Evolutionary conservation across 2,329 filamentous ascomycete species (phyloP).

Genomic region (Penicillium palitans): DNA sequence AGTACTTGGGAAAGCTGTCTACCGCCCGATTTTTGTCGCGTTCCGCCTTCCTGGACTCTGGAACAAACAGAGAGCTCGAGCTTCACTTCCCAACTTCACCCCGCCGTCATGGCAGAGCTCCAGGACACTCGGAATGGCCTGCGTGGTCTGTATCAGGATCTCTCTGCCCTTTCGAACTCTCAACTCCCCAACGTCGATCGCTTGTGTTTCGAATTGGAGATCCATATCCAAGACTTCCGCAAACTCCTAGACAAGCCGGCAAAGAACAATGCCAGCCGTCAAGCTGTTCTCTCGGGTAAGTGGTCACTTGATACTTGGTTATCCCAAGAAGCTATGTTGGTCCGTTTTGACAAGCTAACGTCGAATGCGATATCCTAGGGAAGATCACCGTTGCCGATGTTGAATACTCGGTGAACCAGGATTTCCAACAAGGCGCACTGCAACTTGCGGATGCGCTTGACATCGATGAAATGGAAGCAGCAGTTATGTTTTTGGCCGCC

Average conservation of each 20-base stretch:
- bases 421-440: conserved; percentile 80
- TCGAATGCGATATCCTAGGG: conserved; percentile 51
- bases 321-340: too few species aligned
- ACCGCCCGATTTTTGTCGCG: conserved; percentile 40
- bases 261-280: conserved; percentile 74
- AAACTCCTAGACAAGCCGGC: conserved; percentile 72
- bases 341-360: conserved; percentile 18
- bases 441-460: conserved; percentile 85
- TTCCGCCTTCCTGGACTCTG: conserved; percentile 33
- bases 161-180: conserved; percentile 72
- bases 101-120: conserved; percentile 52
- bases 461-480: conserved; percentile 84
- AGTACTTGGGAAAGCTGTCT: conserved; percentile 8
- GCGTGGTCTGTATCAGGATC: conserved; percentile 81
- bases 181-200: conserved; percentile 70
- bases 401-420: conserved; percentile 78
- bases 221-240: conserved; percentile 66
- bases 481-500: conserved; percentile 71
- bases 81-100: conserved; percentile 25
- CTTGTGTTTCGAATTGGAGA: conserved; percentile 64
- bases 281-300: conserved; percentile 67
- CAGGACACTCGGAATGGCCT: conserved; percentile 72
- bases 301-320: conserved; percentile 8
- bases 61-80: conserved; percentile 32
- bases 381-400: conserved; percentile 71